Conservation (phyloP, 306 rosid species). For the Prunus padus region DNA sequence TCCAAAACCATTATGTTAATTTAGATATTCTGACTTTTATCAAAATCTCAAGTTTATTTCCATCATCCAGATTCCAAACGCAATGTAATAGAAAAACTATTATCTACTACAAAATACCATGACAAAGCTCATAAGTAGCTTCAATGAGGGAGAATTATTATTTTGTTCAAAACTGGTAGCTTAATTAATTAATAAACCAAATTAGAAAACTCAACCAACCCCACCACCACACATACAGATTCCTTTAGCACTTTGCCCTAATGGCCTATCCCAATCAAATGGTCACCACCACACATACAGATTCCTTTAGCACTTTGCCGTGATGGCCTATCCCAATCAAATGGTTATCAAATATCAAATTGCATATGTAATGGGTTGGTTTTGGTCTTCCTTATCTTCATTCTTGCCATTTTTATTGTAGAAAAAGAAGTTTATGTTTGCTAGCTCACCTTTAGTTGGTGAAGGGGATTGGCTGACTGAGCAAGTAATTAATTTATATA, state of each 20-base stretch:
- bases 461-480: neutral
- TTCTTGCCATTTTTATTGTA: neutral
- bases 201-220: conserved; percentile 2
- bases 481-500: too few species aligned
- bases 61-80: too few species aligned
- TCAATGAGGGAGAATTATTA: neutral
- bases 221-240: neutral
- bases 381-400: neutral
- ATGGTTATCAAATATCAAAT: conserved; percentile 1
- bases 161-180: neutral
- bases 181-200: neutral
- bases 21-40: too few species aligned
- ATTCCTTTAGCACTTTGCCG: neutral
- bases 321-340: neutral
- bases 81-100: too few species aligned
- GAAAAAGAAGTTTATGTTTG: neutral
- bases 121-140: neutral
- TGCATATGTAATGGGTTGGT: neutral
- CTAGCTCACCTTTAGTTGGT: conserved; percentile 12
- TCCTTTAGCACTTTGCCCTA: neutral
- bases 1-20: too few species aligned
- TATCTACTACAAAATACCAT: too few species aligned
- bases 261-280: neutral
- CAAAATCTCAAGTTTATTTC: too few species aligned
- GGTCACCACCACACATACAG: neutral